Evolutionary conservation across 345 rosid genomes (phyloP).

Genomic region (Gossypioides kirkii): DNA sequence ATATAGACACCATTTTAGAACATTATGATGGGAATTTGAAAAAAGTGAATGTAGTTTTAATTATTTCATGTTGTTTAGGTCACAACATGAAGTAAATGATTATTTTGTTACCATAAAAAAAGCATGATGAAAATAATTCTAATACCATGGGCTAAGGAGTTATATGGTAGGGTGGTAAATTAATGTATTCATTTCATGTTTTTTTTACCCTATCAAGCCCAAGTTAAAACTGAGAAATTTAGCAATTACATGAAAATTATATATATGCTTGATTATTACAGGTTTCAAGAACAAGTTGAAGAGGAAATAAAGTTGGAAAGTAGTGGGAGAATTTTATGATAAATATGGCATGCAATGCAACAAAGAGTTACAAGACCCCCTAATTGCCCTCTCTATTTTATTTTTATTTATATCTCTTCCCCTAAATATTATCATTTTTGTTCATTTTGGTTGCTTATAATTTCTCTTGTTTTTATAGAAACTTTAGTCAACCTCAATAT

Average conservation of each 20-base stretch:
- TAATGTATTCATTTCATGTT: neutral
- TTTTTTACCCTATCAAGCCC: neutral
- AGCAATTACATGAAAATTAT: neutral
- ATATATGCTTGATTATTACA: constrained; percentile 27
- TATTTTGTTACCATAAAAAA: no score
- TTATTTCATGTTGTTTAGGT: no score
- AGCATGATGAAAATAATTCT: no score
- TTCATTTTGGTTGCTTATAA: constrained; percentile 5
- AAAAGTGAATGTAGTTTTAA: no score
- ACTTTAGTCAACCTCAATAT: constrained; percentile 26
- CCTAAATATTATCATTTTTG: constrained; percentile 13
- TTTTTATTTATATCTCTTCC: constrained; percentile 17
- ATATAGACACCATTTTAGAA: no score
- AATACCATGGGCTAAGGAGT: no score
- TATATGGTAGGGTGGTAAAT: no score
- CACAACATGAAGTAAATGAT: no score
- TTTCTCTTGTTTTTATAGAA: constrained; percentile 23
- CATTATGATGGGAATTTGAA: no score
- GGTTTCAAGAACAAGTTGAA: constrained; percentile 76
- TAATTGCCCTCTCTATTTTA: neutral
- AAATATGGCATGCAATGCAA: constrained; percentile 15
- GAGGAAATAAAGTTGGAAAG: constrained; percentile 16
- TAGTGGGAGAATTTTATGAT: constrained; percentile 24
- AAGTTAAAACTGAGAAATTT: neutral
- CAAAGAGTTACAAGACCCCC: neutral